Conservation (phyloP, 2,329 filamentous ascomycete genomes). For the Fusarium mundagurra region DNA sequence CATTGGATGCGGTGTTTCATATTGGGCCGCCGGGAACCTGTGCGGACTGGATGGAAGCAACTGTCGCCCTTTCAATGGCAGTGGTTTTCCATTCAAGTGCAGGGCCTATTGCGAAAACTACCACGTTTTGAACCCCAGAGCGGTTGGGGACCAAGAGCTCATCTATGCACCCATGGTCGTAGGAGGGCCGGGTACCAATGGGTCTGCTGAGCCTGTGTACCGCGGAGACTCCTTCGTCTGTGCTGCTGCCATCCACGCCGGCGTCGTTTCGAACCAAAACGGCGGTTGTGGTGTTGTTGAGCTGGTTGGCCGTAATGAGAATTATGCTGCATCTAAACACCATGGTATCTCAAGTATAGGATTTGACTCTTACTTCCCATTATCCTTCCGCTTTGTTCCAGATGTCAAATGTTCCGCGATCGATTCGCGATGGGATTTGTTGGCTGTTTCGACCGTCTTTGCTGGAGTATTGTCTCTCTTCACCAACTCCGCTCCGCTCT, state of each 20-base stretch:
- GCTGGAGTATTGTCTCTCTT: slow-evolving; percentile 83
- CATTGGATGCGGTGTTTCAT: slow-evolving; percentile 74
- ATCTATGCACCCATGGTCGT: slow-evolving; percentile 73
- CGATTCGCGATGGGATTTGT: slow-evolving; percentile 85
- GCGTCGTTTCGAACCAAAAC: slow-evolving; percentile 73
- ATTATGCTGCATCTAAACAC: slow-evolving; percentile 71
- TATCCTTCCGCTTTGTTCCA: slow-evolving; percentile 79
- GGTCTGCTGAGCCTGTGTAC: slow-evolving; percentile 68
- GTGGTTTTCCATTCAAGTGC: slow-evolving; percentile 77
- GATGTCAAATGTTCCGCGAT: slow-evolving; percentile 73
- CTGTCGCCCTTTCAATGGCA: slow-evolving; percentile 79
- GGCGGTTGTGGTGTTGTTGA: slow-evolving; percentile 87
- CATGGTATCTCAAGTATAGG: slow-evolving; percentile 79
- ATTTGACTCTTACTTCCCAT: slow-evolving; percentile 91
- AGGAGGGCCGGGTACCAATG: slow-evolving; percentile 66
- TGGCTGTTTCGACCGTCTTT: slow-evolving; percentile 84
- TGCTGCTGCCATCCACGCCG: slow-evolving; percentile 84
- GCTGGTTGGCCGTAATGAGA: slow-evolving; percentile 73
- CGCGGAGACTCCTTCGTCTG: slow-evolving; percentile 92
- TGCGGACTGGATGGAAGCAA: slow-evolving; percentile 80
- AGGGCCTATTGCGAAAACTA: slow-evolving; percentile 75
- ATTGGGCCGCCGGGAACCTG: slow-evolving; percentile 75
- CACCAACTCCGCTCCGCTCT: slow-evolving; percentile 78
- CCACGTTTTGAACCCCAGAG: slow-evolving; percentile 75
- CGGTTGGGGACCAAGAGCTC: slow-evolving; percentile 76